phyloP scores from a whole-genome alignment of 805 yeast species.

The Phaffomyces opuntiae region DNA sequence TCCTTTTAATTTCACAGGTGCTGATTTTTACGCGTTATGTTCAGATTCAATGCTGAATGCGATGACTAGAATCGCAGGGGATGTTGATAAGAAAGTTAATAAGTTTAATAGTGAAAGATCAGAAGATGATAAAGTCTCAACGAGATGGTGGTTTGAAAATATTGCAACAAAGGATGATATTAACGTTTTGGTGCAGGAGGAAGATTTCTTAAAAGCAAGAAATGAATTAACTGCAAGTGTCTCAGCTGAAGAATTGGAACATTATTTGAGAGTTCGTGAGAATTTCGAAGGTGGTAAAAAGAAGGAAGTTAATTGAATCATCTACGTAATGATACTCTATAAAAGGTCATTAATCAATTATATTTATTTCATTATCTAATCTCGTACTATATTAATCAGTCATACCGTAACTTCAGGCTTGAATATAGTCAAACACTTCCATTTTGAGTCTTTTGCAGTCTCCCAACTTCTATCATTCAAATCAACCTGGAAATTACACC shows the following conservation, averaged over 20 bases:
- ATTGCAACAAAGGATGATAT: constrained; percentile 62
- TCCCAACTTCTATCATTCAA: constrained; percentile 31
- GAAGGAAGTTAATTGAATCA: background rate
- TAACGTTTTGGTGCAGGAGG: constrained; percentile 57
- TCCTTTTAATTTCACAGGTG: constrained; percentile 93
- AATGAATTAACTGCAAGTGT: constrained; percentile 75
- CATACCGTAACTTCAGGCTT: too few relatives aligned
- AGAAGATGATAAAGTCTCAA: constrained; percentile 39
- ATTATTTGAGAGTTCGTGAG: constrained; percentile 71
- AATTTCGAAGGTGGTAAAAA: constrained; percentile 65
- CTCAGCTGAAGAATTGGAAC: constrained; percentile 77
- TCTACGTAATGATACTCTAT: too few relatives aligned
- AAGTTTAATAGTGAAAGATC: constrained; percentile 39
- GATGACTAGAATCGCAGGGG: constrained; percentile 82
- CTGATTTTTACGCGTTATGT: constrained; percentile 94
- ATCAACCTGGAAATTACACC: constrained; percentile 30
- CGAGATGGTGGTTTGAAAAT: constrained; percentile 89
- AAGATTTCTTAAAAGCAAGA: constrained; percentile 75
- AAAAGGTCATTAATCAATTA: too few relatives aligned
- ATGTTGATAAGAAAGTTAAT: constrained; percentile 60
- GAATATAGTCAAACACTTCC: constrained; percentile 24
- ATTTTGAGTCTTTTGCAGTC: constrained; percentile 21
- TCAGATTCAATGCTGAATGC: constrained; percentile 95
- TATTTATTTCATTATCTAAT: too few relatives aligned
- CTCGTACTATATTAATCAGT: too few relatives aligned